Base-by-base conservation (phyloP, 164 flowering plant species). In the Umbilicus rupestris region DNA sequence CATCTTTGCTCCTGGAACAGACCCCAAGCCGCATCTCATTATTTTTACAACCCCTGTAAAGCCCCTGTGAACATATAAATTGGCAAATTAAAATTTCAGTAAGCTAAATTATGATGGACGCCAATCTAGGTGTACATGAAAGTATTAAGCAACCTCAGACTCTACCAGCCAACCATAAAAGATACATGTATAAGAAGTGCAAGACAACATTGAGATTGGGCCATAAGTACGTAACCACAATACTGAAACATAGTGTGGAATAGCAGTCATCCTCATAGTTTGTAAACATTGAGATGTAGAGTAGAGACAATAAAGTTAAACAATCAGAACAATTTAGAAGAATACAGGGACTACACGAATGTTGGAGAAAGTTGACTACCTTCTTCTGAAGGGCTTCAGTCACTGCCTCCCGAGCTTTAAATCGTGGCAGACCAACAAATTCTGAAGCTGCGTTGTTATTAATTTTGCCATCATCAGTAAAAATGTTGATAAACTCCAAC, bases 11-110 rank as follows among this genome's bases (percentile, higher is more conserved):
- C 76, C 99, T 85, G 30, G 97, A 92, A 77, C 99, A 95, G 75
- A 80, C n/a, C 7, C 97, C 97, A 69, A 95, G 89, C 12, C 88
- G 85, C 99, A 95, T 95, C 82, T 85, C 99, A 75, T 95, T 89
- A 69, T 84, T 79, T 69, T 81, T 78, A 55, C 77, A 78, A 66
- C 88, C 96, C 75, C 85, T 81, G 70, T 86, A 92, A 31, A 95
- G 85, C 39, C 84, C 96, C 99, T 94, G 65, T 39, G 78, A 28
- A 33, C 17, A 72, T 55, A 47, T 16, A 49, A 46, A 24, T 71
- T 10, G 14, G 8, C 37, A 39, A 17, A 24, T 50, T 50, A 75
- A 59, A 33, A 3, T 67, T 44, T 37, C 15, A 60, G 42, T 19
- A 20, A 16, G 26, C 7, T 15, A 26, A 26, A 11, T 31, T 7